Evolutionary conservation across 106 monocot species (phyloP).

Genomic region (Dendrobium officinale): DNA sequence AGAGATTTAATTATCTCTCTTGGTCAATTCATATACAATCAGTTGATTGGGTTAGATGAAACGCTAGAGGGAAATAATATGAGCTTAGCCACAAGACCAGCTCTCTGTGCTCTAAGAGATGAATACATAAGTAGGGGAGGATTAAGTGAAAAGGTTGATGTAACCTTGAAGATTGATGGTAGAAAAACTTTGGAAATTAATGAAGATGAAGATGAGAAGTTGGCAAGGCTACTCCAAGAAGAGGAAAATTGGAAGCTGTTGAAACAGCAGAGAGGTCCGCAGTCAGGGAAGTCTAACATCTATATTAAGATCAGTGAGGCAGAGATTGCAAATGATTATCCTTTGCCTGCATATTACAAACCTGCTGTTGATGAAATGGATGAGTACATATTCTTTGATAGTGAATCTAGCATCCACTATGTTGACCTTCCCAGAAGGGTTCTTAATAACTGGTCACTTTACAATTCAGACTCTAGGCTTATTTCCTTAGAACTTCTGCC

Average conservation of each 20-base stretch:
- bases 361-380: slow-evolving; percentile 77
- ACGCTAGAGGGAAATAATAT: slow-evolving; percentile 33
- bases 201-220: slow-evolving; percentile 86
- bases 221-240: slow-evolving; percentile 75
- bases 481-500: slow-evolving; percentile 89
- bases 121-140: slow-evolving; percentile 45
- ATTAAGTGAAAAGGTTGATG: slow-evolving; percentile 11
- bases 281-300: slow-evolving; percentile 28
- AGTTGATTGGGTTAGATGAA: slow-evolving; percentile 77
- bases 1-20: slow-evolving; percentile 82
- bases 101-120: slow-evolving; percentile 72
- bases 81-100: slow-evolving; percentile 47
- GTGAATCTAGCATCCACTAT: slow-evolving; percentile 40
- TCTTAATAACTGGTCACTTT: slow-evolving; percentile 81
- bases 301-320: slow-evolving; percentile 94
- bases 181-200: slow-evolving; percentile 15
- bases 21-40: slow-evolving; percentile 90
- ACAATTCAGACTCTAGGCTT: slow-evolving; percentile 92
- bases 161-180: slow-evolving; percentile 59
- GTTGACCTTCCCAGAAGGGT: slow-evolving; percentile 76
- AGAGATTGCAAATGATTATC: slow-evolving; percentile 97
- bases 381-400: slow-evolving; percentile 81
- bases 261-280: slow-evolving; percentile 31
- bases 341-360: slow-evolving; percentile 89
- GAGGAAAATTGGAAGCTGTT: slow-evolving; percentile 88